phyloP scores from a whole-genome alignment of 306 rosid species.

The Quercus suber region DNA sequence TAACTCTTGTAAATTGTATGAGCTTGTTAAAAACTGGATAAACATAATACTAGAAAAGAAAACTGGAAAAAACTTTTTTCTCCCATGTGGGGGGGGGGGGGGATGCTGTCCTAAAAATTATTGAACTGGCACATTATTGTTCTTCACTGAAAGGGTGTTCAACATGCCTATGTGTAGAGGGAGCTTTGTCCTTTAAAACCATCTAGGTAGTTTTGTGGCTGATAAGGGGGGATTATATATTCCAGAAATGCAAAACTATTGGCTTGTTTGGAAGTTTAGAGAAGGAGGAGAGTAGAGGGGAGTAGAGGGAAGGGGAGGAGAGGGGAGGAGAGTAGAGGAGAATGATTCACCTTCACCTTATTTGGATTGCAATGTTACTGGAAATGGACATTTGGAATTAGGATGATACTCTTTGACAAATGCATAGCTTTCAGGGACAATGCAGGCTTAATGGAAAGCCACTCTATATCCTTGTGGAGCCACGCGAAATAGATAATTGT shows the following conservation, averaged over 20 bases:
- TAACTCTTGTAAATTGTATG: neutral
- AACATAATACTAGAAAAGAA: too few species aligned
- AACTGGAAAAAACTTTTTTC: neutral
- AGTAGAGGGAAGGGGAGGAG: too few species aligned
- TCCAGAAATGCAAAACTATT: neutral
- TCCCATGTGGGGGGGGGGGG: neutral
- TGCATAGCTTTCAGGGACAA: slow-evolving; percentile 62
- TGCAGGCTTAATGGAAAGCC: slow-evolving; percentile 81
- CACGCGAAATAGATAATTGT: slow-evolving; percentile 54
- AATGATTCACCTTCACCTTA: too few species aligned
- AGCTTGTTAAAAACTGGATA: neutral
- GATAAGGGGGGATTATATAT: neutral
- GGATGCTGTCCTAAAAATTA: neutral
- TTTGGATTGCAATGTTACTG: neutral
- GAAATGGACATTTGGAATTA: slow-evolving; percentile 16
- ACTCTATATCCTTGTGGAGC: slow-evolving; percentile 89
- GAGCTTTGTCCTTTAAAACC: neutral
- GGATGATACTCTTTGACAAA: slow-evolving; percentile 20
- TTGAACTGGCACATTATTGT: neutral
- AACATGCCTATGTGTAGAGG: neutral
- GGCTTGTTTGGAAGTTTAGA: too few species aligned
- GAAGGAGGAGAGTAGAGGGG: too few species aligned
- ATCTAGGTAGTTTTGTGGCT: neutral
- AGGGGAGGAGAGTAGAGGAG: too few species aligned
- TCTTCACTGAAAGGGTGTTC: neutral